Conservation (phyloP, 305 asterid species). For the Solanum hybrid region DNA sequence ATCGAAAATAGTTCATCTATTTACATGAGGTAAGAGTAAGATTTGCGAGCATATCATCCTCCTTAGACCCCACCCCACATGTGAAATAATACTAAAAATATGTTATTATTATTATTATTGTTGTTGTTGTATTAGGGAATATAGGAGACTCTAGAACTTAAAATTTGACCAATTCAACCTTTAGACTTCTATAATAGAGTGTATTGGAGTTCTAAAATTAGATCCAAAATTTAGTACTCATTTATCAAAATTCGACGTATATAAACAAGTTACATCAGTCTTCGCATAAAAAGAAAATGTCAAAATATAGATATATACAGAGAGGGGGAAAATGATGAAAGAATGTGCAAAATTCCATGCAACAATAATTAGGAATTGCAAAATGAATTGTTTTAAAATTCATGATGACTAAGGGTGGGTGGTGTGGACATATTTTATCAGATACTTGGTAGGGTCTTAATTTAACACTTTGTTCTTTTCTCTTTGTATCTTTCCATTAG, state of each 20-base stretch:
- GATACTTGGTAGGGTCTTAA: constrained; percentile 50
- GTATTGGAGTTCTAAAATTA: too few species aligned
- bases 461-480: background rate
- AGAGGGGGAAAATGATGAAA: background rate
- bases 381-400: constrained; percentile 24
- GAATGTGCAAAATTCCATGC: constrained; percentile 83
- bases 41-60: too few species aligned
- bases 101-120: too few species aligned
- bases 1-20: too few species aligned
- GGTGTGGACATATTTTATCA: background rate
- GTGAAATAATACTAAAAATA: too few species aligned
- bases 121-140: too few species aligned
- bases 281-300: background rate
- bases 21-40: too few species aligned
- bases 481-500: background rate
- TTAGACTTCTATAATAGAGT: background rate
- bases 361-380: constrained; percentile 53
- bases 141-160: background rate
- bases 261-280: background rate
- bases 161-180: background rate
- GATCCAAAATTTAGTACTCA: background rate
- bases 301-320: background rate
- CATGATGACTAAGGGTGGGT: constrained; percentile 41
- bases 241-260: too few species aligned
- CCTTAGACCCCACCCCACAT: too few species aligned